Percentiles rank a stretch among this genome's conserved stretches.
These are phyloP conservation scores for Fusarium hostae DNA, from an alignment of 2,329 filamentous ascomycete species.

Conservation along the genomic window DNA sequence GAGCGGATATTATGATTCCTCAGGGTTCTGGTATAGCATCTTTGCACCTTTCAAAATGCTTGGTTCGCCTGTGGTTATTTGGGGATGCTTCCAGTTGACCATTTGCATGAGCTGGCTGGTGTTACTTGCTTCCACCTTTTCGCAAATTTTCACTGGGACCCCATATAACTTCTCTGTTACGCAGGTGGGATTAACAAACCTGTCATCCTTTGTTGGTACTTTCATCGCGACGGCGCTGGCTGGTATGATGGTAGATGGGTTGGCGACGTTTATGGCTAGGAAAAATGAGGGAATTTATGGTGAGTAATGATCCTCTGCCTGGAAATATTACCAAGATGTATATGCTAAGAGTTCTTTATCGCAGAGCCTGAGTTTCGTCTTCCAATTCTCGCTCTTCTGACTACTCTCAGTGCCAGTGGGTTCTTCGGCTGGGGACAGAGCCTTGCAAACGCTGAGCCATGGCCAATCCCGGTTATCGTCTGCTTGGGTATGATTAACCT, in stretches of 20 bases:
- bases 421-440: constrained; percentile 2
- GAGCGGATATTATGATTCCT: background rate
- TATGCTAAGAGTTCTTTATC: fast-evolving
- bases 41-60: constrained; percentile 2
- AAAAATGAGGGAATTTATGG: background rate
- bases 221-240: background rate
- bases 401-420: background rate
- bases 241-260: background rate
- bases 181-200: background rate
- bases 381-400: background rate
- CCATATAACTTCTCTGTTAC: background rate
- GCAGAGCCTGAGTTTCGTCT: constrained; percentile 1
- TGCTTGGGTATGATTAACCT: background rate
- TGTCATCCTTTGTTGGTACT: background rate
- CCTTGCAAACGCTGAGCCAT: background rate
- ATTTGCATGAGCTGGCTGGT: background rate
- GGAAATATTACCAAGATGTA: fast-evolving
- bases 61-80: background rate
- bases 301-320: fast-evolving
- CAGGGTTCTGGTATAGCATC: background rate
- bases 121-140: fast-evolving
- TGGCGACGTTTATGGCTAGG: background rate
- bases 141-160: background rate
- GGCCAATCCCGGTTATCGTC: background rate
- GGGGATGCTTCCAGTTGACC: background rate